A percentile compares a stretch with the other conserved stretches of the same genome.
These are phyloP conservation scores for Gautieria morchelliformis DNA, from an alignment of 768 basidiomycete species.

Conservation along the genomic window DNA sequence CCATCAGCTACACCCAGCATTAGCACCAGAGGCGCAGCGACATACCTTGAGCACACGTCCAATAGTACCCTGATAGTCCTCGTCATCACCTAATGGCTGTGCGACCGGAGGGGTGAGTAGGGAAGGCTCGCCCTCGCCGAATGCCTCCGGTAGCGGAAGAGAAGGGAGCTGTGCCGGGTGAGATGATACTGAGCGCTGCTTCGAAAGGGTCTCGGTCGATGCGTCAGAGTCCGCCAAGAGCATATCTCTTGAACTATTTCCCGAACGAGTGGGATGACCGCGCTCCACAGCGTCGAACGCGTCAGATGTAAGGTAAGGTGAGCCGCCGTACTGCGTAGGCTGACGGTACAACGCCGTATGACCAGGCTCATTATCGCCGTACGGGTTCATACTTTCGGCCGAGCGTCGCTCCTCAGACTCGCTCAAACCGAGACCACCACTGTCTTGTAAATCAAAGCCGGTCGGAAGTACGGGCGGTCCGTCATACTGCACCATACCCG, in stretches of 20 bases:
- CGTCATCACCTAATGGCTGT: background rate
- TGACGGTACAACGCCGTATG: background rate
- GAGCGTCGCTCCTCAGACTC: background rate
- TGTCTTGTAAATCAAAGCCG: background rate
- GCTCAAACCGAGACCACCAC: background rate
- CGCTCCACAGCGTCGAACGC: background rate
- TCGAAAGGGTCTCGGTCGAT: no score
- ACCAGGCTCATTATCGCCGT: background rate
- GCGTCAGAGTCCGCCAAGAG: background rate
- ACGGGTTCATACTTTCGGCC: background rate
- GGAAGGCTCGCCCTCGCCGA: background rate
- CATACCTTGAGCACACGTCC: slow-evolving; percentile 1
- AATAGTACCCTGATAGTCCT: background rate
- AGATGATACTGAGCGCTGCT: background rate
- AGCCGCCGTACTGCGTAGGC: background rate
- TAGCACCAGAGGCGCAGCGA: background rate
- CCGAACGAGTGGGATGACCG: background rate
- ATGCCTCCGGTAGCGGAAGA: background rate
- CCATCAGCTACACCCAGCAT: background rate
- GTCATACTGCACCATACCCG: background rate
- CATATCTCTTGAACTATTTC: background rate
- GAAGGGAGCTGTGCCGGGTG: background rate
- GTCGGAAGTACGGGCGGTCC: background rate
- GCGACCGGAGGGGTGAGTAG: background rate
- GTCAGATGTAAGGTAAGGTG: background rate